Evolutionary conservation across 192 early-diverging fungal genomes (phyloP), one percentile per base, ranked within the genome.

Genomic region (Phycomyces blakesleeanus): DNA sequence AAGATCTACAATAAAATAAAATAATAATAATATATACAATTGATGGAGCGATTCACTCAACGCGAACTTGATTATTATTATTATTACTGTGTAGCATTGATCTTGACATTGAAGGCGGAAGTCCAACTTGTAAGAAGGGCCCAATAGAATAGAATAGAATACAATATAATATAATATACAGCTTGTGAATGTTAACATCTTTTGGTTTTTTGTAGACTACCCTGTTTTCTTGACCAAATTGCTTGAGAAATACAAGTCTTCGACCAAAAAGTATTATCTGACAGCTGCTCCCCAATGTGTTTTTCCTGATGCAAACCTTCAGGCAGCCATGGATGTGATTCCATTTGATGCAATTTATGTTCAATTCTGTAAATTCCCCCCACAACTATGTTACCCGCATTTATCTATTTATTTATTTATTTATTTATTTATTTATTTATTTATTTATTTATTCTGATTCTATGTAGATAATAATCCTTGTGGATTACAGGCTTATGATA

Each of bases 261-360:
- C 72, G 37, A 66, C 71, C 60, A 85, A 85, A 60, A 63, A 65
- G 40, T 86, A 83, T 59, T 81, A 85, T 51, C 68, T 88, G 8
- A 74, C 81, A 9, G 83, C 78, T 3, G 86, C 83, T 6, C 86
- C 86, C 27, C 86, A 88, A 57, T 88, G 86, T 52, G 74, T 78
- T 15, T 85, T 78, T 64, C 86, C 86, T 3, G 84, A 88, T 67
- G 79, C 84, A 5, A 79, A 80, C 57, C 74, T 88, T 22, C 78
- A 76, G 9, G 63, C 67, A 8, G 76, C 81, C 10, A 73, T 86
- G 42, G 77, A 83, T 63, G 57, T 62, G 26, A 79, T 76, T 10
- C 76, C 78, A 59, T 78, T 88, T 44, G 84, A 88, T 70, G 78
- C 83, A 68, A 77, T 86, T 12, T 80, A 81, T 64, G 77, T 86